phyloP scores from a whole-genome alignment of 495 filamentous ascomycete species.

The Hypoxylon intermedium region DNA sequence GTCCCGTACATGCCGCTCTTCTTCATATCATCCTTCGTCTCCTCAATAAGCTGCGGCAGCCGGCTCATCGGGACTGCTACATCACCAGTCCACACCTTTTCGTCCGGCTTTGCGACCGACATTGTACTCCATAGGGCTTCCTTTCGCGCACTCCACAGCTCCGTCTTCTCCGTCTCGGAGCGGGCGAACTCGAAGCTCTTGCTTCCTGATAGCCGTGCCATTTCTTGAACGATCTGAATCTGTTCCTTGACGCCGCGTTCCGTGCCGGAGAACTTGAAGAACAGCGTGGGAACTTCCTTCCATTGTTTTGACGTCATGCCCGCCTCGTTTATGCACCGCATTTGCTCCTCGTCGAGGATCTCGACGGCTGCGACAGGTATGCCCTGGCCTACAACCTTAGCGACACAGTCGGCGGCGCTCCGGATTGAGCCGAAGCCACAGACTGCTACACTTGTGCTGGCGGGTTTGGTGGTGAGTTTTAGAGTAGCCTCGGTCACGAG shows the following conservation, averaged over 20 bases:
- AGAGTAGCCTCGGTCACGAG: slow-evolving; percentile 87
- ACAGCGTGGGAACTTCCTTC: slow-evolving; percentile 83
- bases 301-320: slow-evolving; percentile 75
- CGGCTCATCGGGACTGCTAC: slow-evolving; percentile 80
- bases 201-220: slow-evolving; percentile 68
- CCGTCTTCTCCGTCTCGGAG: slow-evolving; percentile 69
- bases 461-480: slow-evolving; percentile 81
- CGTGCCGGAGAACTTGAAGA: slow-evolving; percentile 94
- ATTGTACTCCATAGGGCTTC: slow-evolving; percentile 81
- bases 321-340: slow-evolving; percentile 86
- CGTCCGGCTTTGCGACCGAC: slow-evolving; percentile 61
- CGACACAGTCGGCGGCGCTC: slow-evolving; percentile 81
- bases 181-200: slow-evolving; percentile 81
- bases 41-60: slow-evolving; percentile 77
- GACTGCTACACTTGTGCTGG: slow-evolving; percentile 81
- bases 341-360: slow-evolving; percentile 91
- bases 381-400: slow-evolving; percentile 77
- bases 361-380: slow-evolving; percentile 89
- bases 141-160: slow-evolving; percentile 88
- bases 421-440: slow-evolving; percentile 79
- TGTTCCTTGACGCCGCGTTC: slow-evolving; percentile 80
- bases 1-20: slow-evolving; percentile 70
- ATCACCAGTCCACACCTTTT: slow-evolving; percentile 83
- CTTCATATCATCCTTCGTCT: slow-evolving; percentile 75
- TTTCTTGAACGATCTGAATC: slow-evolving; percentile 70